Evolutionary conservation across 495 filamentous ascomycete genomes (phyloP).

Genomic region (Podospora comata): DNA sequence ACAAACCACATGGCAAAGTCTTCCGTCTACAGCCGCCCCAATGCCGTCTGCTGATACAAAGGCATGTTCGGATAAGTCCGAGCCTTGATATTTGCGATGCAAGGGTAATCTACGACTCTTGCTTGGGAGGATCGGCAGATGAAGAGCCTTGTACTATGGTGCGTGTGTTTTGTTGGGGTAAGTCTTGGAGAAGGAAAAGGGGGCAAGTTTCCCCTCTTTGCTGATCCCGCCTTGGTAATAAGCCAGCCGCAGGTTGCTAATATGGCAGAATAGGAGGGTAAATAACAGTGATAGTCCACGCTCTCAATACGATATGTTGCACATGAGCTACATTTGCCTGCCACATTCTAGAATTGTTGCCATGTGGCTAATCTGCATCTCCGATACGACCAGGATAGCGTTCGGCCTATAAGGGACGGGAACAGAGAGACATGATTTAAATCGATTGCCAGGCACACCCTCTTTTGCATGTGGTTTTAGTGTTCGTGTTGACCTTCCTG

Average conservation of each 20-base stretch:
- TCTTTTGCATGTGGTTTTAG: not conserved
- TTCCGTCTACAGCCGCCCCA: not conserved
- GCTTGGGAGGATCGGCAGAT: not conserved
- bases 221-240: not conserved
- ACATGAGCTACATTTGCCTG: not conserved
- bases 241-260: not conserved
- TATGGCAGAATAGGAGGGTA: conserved; percentile 15
- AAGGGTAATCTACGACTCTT: not conserved
- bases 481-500: not conserved
- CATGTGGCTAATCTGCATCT: not conserved
- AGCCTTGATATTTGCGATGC: not conserved
- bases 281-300: not conserved
- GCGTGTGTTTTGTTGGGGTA: not conserved
- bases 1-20: not conserved
- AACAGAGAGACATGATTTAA: not conserved
- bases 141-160: not conserved
- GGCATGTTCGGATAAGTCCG: not conserved
- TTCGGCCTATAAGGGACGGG: not conserved
- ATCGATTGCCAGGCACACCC: not conserved
- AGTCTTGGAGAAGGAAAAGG: not conserved
- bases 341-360: not conserved
- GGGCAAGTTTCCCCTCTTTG: not conserved
- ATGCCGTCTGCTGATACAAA: not conserved
- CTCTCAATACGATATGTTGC: not conserved
- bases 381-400: not conserved